Percentiles rank a stretch among this genome's conserved stretches.
Conservation (phyloP, 495 filamentous ascomycete genomes). For the Annulohypoxylon moriforme region DNA sequence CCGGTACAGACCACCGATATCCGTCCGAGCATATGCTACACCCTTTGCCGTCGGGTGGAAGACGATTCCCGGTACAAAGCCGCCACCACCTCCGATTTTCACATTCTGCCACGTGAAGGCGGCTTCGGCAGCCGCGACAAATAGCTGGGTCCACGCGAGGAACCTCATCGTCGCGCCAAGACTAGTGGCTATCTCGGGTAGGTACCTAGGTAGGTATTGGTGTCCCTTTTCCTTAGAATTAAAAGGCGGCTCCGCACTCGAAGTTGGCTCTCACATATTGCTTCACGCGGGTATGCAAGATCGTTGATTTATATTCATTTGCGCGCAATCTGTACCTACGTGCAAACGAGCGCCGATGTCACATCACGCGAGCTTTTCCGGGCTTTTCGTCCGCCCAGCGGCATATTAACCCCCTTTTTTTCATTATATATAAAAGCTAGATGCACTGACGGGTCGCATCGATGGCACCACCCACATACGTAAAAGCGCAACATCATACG, state of each 20-base stretch:
- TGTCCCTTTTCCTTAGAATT: neutral
- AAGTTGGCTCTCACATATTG: neutral
- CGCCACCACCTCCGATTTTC: conserved; percentile 66
- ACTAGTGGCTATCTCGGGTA: neutral
- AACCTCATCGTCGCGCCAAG: conserved; percentile 50
- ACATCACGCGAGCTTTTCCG: conserved; percentile 7
- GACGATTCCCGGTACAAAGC: conserved; percentile 68
- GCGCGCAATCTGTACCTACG: conserved; percentile 20
- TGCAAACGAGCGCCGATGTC: conserved; percentile 13
- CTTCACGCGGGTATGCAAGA: conserved; percentile 19
- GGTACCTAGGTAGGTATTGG: neutral
- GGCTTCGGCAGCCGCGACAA: conserved; percentile 43
- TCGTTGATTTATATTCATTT: conserved; percentile 30
- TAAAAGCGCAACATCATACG: neutral
- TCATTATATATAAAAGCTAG: neutral
- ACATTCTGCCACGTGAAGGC: conserved; percentile 62
- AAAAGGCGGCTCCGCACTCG: conserved; percentile 24
- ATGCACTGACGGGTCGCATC: neutral
- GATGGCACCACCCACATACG: neutral
- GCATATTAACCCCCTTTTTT: neutral
- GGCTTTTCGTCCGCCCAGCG: neutral
- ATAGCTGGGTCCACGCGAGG: conserved; percentile 48
- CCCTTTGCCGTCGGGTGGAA: conserved; percentile 68
- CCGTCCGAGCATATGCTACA: conserved; percentile 69
- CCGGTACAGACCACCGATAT: conserved; percentile 71